Percentiles rank a stretch among this genome's conserved stretches.
phyloP scores from a whole-genome alignment of 176 grass and related monocot genomes.

The Metroxylon sagu region DNA sequence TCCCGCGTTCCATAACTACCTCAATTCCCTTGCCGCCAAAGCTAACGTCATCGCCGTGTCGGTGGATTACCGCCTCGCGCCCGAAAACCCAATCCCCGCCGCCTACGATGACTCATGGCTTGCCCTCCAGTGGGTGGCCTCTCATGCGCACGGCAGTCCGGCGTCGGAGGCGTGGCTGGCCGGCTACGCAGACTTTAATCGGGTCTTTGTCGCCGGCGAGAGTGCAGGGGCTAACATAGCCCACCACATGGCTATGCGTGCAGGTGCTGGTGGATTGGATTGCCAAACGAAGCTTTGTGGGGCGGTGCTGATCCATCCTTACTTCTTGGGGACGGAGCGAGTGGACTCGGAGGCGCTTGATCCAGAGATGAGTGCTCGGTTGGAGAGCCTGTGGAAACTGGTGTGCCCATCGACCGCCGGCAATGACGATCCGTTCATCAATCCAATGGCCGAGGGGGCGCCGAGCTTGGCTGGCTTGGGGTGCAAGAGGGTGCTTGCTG shows the following conservation, averaged over 20 bases:
- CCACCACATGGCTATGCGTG: constrained; percentile 36
- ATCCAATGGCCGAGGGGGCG: constrained; percentile 28
- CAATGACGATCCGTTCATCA: constrained; percentile 37
- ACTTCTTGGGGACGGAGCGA: constrained; percentile 28
- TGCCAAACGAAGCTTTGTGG: constrained; percentile 22
- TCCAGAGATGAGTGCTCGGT: background rate
- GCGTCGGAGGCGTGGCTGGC: constrained; percentile 34
- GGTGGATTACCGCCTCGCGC: constrained; percentile 51
- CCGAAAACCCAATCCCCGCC: constrained; percentile 49
- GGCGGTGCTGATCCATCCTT: constrained; percentile 42
- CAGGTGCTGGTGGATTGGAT: background rate
- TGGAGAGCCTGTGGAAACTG: constrained; percentile 28
- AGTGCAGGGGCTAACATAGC: constrained; percentile 63
- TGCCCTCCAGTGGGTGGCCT: constrained; percentile 38
- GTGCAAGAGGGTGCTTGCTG: constrained; percentile 46
- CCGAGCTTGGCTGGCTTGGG: constrained; percentile 19
- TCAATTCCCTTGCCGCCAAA: constrained; percentile 29
- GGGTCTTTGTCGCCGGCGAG: constrained; percentile 50
- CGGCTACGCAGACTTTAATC: constrained; percentile 24
- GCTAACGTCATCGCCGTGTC: constrained; percentile 40
- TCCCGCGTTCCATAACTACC: constrained; percentile 17
- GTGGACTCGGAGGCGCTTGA: constrained; percentile 19
- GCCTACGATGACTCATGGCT: constrained; percentile 53
- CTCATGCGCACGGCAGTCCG: background rate
- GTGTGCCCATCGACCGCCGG: constrained; percentile 22